phyloP scores from a whole-genome alignment of 306 rosid genomes.

The Pachyrhizus erosus region DNA sequence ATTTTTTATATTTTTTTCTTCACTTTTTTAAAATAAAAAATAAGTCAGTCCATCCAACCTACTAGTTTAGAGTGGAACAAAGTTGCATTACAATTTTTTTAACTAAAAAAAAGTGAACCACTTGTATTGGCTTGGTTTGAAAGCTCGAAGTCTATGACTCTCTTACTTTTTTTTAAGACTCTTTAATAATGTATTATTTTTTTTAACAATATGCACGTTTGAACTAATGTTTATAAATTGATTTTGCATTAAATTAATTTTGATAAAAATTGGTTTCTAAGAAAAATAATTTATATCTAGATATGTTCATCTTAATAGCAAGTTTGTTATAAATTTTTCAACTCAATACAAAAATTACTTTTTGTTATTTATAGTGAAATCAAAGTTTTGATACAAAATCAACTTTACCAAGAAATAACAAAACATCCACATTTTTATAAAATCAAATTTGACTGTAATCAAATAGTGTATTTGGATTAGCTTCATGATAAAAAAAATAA shows the following conservation, averaged over 20 bases:
- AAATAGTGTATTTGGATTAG: too few relatives aligned
- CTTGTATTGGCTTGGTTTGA: not conserved
- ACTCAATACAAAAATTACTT: too few relatives aligned
- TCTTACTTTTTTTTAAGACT: not conserved
- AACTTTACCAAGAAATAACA: not conserved
- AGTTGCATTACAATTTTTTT: not conserved
- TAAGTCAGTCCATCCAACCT: not conserved
- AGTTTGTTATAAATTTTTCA: not conserved
- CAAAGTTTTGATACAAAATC: not conserved
- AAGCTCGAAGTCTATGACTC: not conserved
- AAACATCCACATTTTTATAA: not conserved
- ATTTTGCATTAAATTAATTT: not conserved
- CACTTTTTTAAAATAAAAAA: not conserved
- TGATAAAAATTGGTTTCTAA: not conserved
- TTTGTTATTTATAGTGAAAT: too few relatives aligned
- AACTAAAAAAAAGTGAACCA: not conserved
- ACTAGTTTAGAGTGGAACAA: not conserved
- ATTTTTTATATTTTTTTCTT: not conserved
- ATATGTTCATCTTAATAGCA: not conserved
- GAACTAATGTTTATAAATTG: not conserved
- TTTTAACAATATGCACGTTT: not conserved
- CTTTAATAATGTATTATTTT: too few relatives aligned
- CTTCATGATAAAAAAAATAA: too few relatives aligned
- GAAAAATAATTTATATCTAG: not conserved
- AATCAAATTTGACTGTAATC: too few relatives aligned